Evolutionary conservation across 176 grass and related monocot species (phyloP).

Genomic region (Avena insularis): DNA sequence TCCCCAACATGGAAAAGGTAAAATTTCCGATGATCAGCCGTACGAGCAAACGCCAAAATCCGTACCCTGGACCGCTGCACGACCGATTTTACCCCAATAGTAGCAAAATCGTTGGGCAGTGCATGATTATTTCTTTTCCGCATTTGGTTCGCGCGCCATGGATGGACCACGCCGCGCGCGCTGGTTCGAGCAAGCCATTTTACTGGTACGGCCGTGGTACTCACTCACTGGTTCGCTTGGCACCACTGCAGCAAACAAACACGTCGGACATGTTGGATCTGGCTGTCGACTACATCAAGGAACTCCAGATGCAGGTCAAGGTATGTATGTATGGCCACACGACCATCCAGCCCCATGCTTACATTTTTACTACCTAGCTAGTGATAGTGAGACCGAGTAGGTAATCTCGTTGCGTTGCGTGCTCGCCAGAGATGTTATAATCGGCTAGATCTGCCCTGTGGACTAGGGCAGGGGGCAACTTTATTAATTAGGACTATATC

Average conservation of each 20-base stretch:
- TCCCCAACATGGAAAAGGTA: constrained; percentile 99
- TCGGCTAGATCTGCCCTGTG: constrained; percentile 42
- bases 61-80: neutral
- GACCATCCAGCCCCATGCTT: neutral
- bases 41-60: neutral
- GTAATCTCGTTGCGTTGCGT: neutral
- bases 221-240: neutral
- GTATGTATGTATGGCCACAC: constrained; percentile 35
- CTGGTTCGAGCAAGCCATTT: neutral
- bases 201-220: too few species aligned
- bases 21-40: neutral
- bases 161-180: constrained; percentile 11
- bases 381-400: neutral
- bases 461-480: constrained; percentile 49
- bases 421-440: neutral
- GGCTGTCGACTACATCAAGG: constrained; percentile 97
- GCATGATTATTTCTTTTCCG: neutral
- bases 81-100: neutral
- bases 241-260: constrained; percentile 87
- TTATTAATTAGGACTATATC: constrained; percentile 15
- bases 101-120: neutral
- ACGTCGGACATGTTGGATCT: constrained; percentile 98
- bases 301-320: constrained; percentile 94
- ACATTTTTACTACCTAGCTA: neutral
- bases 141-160: neutral